Evolutionary conservation across 2,329 filamentous ascomycete species (phyloP).

Genomic region (Colletotrichum nymphaeae): DNA sequence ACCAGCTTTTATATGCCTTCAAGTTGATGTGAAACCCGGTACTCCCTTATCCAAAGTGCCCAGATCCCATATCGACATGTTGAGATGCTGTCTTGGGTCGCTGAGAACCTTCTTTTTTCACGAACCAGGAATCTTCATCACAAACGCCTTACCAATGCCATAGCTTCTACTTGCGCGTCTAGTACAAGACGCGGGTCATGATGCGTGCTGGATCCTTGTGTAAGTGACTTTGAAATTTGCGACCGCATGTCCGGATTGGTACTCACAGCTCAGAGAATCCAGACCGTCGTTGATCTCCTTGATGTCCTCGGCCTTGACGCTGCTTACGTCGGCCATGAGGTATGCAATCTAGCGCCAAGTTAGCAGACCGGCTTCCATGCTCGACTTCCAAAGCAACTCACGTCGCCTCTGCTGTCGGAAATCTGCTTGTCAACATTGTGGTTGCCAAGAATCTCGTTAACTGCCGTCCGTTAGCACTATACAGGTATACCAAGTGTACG

Average conservation of each 20-base stretch:
- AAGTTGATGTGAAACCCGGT: constrained; percentile 31
- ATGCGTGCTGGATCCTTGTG: constrained; percentile 50
- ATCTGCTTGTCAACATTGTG: constrained; percentile 99
- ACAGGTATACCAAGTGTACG: neutral
- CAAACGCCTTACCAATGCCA: constrained; percentile 26
- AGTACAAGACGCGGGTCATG: constrained; percentile 61
- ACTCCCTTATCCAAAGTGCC: constrained; percentile 23
- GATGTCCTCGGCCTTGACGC: constrained; percentile 83
- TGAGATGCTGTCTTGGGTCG: constrained; percentile 23
- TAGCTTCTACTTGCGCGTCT: constrained; percentile 23
- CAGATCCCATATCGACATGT: constrained; percentile 20
- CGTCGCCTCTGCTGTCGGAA: constrained; percentile 92
- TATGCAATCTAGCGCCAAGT: constrained; percentile 76
- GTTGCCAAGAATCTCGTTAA: constrained; percentile 93
- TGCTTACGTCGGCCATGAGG: constrained; percentile 96
- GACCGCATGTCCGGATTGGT: neutral
- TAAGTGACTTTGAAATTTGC: constrained; percentile 9
- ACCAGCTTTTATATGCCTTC: constrained; percentile 12
- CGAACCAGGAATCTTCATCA: constrained; percentile 2
- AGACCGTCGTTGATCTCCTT: constrained; percentile 87
- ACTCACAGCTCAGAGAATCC: constrained; percentile 83
- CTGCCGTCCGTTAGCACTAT: constrained; percentile 52
- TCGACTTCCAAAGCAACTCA: constrained; percentile 51
- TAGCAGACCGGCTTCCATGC: constrained; percentile 23
- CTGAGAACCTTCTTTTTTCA: constrained; percentile 1